Evolutionary conservation across 2,329 filamentous ascomycete species (phyloP), one percentile per base, ranked within the genome.

Genomic region (Nigrospora osmanthi): DNA sequence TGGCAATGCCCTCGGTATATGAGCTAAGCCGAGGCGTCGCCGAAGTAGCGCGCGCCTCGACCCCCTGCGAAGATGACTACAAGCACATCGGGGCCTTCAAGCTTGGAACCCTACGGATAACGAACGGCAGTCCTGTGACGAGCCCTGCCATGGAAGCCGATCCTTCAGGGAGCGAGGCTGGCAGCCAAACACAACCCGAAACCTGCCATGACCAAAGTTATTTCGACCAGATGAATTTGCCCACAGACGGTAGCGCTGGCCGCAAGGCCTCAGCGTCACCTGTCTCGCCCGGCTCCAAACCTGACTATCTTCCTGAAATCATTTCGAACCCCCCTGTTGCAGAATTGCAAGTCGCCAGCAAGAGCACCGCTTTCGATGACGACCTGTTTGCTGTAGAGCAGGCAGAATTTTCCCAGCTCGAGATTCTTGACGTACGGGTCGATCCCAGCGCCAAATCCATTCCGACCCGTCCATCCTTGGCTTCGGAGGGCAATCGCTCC

Each of bases 71-170:
- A 19, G 59, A 67, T 28, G 71, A 76, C n/a, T 83, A 82, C 53
- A 69, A 69, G 47, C 77, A 81, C 38, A 72, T 79, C 31, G 80
- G 80, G 3, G 76, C 71, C 11, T 83, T 81, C 56, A 80, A 80
- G 55, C 72, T 81, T 43, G 81, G 81, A 2, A 78, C 78, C 2
- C 55, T 84, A 41, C 73, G 77, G 33, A 82, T 84, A 45, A 81
- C 69, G 17, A 84, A 84, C 58, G 80, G 78, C 13, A 76, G 72
- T 46, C 80, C 80, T 3, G 59, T 60, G 13, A 61, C 64, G n/a
- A 78, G 72, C 39, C 63, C 69, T 13, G 45, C 10, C 23, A 7
- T 10, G 23, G 23, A 28, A 6, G 6, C 23, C 23, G 19, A 23
- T 23, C 6, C 19, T 23, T 23, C 19, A 23, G 19, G 6, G 6